Base-by-base conservation (phyloP, 805 yeast genomes). In the Clavispora phyllophila region DNA sequence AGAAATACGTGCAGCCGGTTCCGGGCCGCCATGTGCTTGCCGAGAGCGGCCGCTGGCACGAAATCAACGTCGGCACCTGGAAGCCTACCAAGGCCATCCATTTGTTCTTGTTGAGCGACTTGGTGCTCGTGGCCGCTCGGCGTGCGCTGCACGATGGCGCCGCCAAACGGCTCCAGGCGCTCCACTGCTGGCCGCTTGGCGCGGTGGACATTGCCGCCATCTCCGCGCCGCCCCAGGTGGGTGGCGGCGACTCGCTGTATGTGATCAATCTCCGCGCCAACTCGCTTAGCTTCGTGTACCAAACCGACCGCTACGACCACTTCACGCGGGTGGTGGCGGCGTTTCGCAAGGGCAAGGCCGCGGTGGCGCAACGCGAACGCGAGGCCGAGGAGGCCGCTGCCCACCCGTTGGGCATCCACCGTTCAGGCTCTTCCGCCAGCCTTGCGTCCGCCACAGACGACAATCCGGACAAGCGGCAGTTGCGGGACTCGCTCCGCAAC, bases 31-130 rank as follows among this genome's bases (percentile, higher is more conserved):
- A 88, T 60, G 77, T 89, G 2, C 65, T 87, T 15, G 76, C 81
- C 9, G 93, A 89, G 53, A 80, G 88, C 58, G 84, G 84, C 2
- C 75, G 89, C 38, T 90, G 96, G 96, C 79, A 76, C 44, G 96
- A 89, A 61, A 66, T 90, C 46, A 89, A 88, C 55, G 79, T 84
- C 2, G 89, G 93, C 0, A 87, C 95, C 10, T 80, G 87, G 78
- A 87, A 87, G 58, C 82, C 89, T 0, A 70, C 82, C 26, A 81
- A 84, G 50, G 82, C 87, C 2, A 81, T 84, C 4, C 95, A 85
- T 54, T 60, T 90, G 36, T 85, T 86, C 54, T 62, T 90, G 8
- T 68, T 90, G 51, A 89, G 84, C 56, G 97, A 90, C 60, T 72
- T 82, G 53, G 59, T 89, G 1, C 63, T 90, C 43, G 70, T 90